Evolutionary conservation across 2,329 filamentous ascomycete species (phyloP), one percentile per base, ranked within the genome.

Genomic region (Clarireedia hainanense): DNA sequence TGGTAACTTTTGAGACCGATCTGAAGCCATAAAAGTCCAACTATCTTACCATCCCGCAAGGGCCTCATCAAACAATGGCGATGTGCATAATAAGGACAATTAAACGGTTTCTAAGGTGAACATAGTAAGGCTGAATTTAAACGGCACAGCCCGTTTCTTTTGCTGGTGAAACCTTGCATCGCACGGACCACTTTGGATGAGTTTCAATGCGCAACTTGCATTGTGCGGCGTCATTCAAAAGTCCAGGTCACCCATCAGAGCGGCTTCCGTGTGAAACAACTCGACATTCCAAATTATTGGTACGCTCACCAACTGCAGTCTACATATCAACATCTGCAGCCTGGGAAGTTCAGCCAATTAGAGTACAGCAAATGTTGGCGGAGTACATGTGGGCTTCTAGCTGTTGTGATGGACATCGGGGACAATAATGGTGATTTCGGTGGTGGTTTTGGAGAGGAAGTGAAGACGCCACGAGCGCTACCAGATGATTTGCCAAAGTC

Each of bases 401-500:
- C 52, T 54, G 67, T 69, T 69, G 73, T 72, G 70, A 85, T 85
- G 81, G 81, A 85, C 74, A 73, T 80, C 67, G 79, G 76, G 70
- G 77, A 76, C 68, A 71, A 74, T 68, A 71, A 69, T 67, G 73
- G 71, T 69, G 73, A 73, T 55, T 69, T 57, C 15, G 55, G 55
- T 48, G 55, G 55, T 53, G 61, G 66, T 56, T 68, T 67, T 52
- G 69, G 70, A 62, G 74, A 72, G 50, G 50, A 49, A 23, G 49
- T 54, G 52, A 62, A 64, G 69, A 59, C 71, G 73, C 74, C 78
- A 58, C 74, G 74, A 58, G 63, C 70, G 59, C 81, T 97, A 50
- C 94, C 94, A 42, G 75, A 81, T 63, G 94, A 99, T 72, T 81
- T 99, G 37, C 94, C 94, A 10, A 94, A 82, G 63, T 96, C 91